Conservation (phyloP, 2,329 filamentous ascomycete genomes). For the Blumeria hordei region DNA sequence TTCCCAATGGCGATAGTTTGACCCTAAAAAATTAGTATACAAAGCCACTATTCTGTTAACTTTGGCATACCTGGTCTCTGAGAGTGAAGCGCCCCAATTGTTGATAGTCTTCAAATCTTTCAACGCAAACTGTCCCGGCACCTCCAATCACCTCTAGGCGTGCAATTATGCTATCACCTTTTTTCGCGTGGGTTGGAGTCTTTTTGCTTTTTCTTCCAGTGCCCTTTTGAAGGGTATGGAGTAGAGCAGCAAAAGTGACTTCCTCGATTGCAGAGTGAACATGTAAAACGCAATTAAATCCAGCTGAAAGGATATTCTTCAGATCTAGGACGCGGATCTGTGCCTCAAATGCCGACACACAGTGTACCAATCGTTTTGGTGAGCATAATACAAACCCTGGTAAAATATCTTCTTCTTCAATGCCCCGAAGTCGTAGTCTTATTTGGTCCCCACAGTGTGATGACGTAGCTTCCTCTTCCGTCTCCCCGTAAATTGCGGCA, state of each 20-base stretch:
- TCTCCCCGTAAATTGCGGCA: conserved; percentile 76
- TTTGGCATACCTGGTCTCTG: conserved; percentile 46
- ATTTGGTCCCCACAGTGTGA: conserved; percentile 89
- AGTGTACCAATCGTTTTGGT: conserved; percentile 79
- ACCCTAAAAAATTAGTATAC: conserved; percentile 29
- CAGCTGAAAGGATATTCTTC: conserved; percentile 78
- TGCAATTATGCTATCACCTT: conserved; percentile 66
- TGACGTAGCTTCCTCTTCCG: conserved; percentile 66
- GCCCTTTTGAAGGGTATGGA: conserved; percentile 91
- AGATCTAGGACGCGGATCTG: conserved; percentile 90
- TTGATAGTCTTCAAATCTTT: conserved; percentile 86
- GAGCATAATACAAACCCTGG: conserved; percentile 94
- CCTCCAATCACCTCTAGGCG: conserved; percentile 69
- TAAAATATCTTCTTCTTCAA: conserved; percentile 91
- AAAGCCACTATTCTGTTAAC: conserved; percentile 5
- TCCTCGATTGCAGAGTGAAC: conserved; percentile 96
- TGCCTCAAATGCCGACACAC: conserved; percentile 72
- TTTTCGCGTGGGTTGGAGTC: conserved; percentile 74
- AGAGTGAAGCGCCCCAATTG: conserved; percentile 82
- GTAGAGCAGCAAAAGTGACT: conserved; percentile 65
- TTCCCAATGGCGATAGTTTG: conserved; percentile 99
- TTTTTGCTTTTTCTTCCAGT: conserved; percentile 84
- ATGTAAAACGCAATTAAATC: conserved; percentile 95
- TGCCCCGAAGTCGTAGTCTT: conserved; percentile 70
- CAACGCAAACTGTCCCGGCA: conserved; percentile 71